A percentile compares a stretch with the other conserved stretches of the same genome.
These are phyloP conservation scores for Didymella exigua DNA, from an alignment of 2,329 filamentous ascomycete species.

Conservation along the genomic window DNA sequence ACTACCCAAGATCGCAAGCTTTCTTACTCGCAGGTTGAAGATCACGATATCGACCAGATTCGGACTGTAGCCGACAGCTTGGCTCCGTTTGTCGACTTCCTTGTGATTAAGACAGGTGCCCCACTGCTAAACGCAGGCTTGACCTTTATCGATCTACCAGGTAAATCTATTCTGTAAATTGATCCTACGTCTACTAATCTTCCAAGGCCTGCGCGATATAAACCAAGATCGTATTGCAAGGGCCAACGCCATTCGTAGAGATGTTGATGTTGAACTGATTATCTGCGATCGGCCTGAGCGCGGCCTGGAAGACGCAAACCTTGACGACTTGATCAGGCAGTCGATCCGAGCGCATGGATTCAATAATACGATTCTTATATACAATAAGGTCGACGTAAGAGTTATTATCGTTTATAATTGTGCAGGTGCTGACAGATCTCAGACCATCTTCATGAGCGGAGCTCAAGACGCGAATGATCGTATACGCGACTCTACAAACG, in stretches of 20 bases:
- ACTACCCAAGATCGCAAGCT: not conserved
- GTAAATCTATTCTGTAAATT: not conserved
- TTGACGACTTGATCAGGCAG: constrained; percentile 12
- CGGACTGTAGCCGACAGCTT: not conserved
- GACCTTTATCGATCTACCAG: constrained; percentile 13
- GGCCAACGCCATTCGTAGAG: constrained; percentile 6
- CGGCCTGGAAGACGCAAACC: constrained; percentile 9
- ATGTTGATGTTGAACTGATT: constrained; percentile 11
- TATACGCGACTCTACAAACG: not conserved
- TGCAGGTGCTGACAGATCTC: not conserved
- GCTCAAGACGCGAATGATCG: constrained; percentile 8
- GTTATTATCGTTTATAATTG: fast-evolving
- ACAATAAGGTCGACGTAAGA: constrained; percentile 13
- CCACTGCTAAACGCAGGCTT: constrained; percentile 5
- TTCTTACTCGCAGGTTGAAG: constrained; percentile 1
- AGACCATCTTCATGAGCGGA: constrained; percentile 16
- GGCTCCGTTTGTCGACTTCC: constrained; percentile 9
- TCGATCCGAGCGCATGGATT: constrained; percentile 12
- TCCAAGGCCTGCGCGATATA: constrained; percentile 6
- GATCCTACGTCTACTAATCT: not conserved
- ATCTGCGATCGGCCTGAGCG: constrained; percentile 14
- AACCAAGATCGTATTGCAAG: constrained; percentile 13
- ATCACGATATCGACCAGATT: not conserved
- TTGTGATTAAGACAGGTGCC: constrained; percentile 12
- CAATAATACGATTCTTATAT: constrained; percentile 7